A percentile compares a stretch with the other conserved stretches of the same genome.
phyloP scores from a whole-genome alignment of 176 grass and related monocot genomes.

The Dendrocalamus sinicus region DNA sequence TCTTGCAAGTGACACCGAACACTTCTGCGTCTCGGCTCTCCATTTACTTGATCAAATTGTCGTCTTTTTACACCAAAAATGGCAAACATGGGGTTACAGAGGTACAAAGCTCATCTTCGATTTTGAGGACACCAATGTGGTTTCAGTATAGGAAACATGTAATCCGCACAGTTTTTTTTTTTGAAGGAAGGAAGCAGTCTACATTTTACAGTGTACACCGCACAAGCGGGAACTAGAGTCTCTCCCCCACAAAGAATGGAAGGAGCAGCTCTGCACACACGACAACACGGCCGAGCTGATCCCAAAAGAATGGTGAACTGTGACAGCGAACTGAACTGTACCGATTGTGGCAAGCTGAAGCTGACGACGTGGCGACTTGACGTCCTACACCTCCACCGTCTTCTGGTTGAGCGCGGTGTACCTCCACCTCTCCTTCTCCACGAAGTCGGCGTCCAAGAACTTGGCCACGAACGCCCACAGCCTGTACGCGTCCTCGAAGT shows the following conservation, averaged over 20 bases:
- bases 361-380: not conserved
- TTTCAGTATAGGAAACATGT: not conserved
- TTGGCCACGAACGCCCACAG: slow-evolving; percentile 91
- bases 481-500: slow-evolving; percentile 89
- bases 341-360: not conserved
- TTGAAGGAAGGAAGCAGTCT: not conserved
- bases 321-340: slow-evolving; percentile 26
- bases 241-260: slow-evolving; percentile 21
- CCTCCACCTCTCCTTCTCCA: slow-evolving; percentile 96
- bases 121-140: not conserved
- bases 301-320: slow-evolving; percentile 38
- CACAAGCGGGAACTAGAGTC: not conserved
- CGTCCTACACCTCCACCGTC: slow-evolving; percentile 60
- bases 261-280: not conserved
- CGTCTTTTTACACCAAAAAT: not conserved
- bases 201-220: slow-evolving; percentile 19
- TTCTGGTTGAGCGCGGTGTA: slow-evolving; percentile 88
- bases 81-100: not conserved
- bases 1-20: not conserved
- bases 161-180: not conserved
- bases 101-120: not conserved
- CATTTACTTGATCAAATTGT: not conserved
- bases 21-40: not conserved
- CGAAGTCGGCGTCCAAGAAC: slow-evolving; percentile 90
- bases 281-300: slow-evolving; percentile 2